Base-by-base conservation (phyloP, 163 green algal species). In the Scenedesmus sp. region DNA sequence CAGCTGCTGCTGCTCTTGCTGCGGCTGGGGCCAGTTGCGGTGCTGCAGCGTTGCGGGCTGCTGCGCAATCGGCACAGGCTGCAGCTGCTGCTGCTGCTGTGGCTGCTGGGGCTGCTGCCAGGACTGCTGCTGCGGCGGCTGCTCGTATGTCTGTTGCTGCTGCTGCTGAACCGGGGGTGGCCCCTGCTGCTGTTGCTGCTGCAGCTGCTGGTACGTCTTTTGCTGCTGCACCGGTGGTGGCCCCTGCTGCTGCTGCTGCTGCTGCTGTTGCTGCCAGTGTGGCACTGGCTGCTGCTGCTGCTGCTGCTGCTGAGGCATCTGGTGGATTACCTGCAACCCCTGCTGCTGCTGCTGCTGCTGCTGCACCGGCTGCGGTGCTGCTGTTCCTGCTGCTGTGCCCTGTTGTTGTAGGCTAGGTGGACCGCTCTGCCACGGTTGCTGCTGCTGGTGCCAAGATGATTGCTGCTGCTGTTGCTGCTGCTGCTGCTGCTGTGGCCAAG, bases 231-330 rank as follows among this genome's bases (percentile, higher is more conserved):
- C 26, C 76, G 9, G 34, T 84, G 16, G 13, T 59, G 7, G 79
- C 79, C 8, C 9, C 9, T 64, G 59, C 9, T 64, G 59, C 59
- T 46, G 34, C 26, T 26, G 26, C 26, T 26, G 26, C 34, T 46
- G 34, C 34, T 12, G 15, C n/a, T 7, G 4, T 59, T 57, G 79
- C 46, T 66, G 23, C 20, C 20, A 46, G 20, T 34, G 5, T 46
- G 82, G 82, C n/a, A 34, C 7, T 34, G 67, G 46, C 1, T 73
- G 56, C 7, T 54, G 84, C 26, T 34, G 13, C 55, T 89, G 84
- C 84, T 89, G 84, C 59, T 73, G 62, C 84, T 60, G 20, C 84
- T 54, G 56, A 10, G 34, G 60, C 84, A 79, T 16, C 26, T 46
- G 34, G 34, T 46, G 34, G 34, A 46, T 46, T 46, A 46, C 34